A percentile compares a stretch with the other conserved stretches of the same genome.
Conservation (phyloP, 768 basidiomycete genomes). For the Macrolepiota dolichaula region DNA sequence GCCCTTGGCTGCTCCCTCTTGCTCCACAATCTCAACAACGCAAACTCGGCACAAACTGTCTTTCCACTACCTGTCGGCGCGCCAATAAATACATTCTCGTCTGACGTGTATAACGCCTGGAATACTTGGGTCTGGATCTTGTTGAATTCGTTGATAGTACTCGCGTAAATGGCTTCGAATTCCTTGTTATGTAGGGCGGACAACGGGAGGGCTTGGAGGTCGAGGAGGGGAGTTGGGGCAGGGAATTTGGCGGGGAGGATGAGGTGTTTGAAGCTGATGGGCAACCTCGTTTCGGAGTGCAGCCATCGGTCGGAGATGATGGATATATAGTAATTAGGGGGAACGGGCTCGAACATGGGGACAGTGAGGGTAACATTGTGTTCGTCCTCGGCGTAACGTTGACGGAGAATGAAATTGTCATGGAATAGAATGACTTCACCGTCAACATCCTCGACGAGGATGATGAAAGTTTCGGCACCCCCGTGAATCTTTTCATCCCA, state of each 20-base stretch:
- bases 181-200: conserved; percentile 92
- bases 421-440: conserved; percentile 96
- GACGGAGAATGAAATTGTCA: conserved; percentile 87
- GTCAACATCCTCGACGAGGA: conserved; percentile 95
- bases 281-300: conserved; percentile 90
- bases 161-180: conserved; percentile 83
- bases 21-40: conserved; percentile 92
- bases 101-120: conserved; percentile 93
- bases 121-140: conserved; percentile 99
- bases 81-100: conserved; percentile 95
- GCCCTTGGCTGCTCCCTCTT: conserved; percentile 78
- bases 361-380: conserved; percentile 94
- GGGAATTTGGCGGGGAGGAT: conserved; percentile 98
- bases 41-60: conserved; percentile 97
- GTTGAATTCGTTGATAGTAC: conserved; percentile 84
- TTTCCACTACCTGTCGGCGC: conserved; percentile 97
- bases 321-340: conserved; percentile 97
- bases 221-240: conserved; percentile 85
- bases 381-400: conserved; percentile 89
- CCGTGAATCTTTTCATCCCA: conserved; percentile 98
- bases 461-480: conserved; percentile 83
- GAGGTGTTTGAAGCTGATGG: conserved; percentile 96
- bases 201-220: conserved; percentile 86
- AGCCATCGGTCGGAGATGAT: conserved; percentile 95
- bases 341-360: conserved; percentile 95